These are phyloP conservation scores for Gloeostereum incarnatum DNA, from an alignment of 768 basidiomycete species.

Conservation along the genomic window DNA sequence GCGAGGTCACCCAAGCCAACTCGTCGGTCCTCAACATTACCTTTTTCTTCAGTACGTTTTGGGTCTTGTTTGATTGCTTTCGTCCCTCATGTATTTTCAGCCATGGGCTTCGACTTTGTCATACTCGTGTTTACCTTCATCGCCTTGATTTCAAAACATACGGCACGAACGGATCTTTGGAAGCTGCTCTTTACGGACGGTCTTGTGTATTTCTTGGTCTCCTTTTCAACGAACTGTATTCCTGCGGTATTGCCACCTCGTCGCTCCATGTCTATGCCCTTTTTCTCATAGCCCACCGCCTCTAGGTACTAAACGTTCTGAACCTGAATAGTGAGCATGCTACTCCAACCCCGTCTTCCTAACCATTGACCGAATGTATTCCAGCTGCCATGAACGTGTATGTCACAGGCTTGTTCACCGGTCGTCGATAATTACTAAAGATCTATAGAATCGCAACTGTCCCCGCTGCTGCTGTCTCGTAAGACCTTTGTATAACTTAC, in stretches of 20 bases:
- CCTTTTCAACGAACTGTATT: conserved; percentile 56
- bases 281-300: neutral
- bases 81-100: conserved; percentile 20
- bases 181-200: conserved; percentile 67
- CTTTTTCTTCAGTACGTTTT: conserved; percentile 59
- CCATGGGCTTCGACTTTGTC: conserved; percentile 61
- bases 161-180: conserved; percentile 53
- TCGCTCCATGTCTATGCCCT: conserved; percentile 2
- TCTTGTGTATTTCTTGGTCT: conserved; percentile 57
- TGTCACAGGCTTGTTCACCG: conserved; percentile 15
- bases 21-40: conserved; percentile 51
- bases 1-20: conserved; percentile 43
- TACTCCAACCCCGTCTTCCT: neutral
- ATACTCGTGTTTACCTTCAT: conserved; percentile 48
- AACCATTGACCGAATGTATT: conserved; percentile 4
- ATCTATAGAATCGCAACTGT: conserved; percentile 23
- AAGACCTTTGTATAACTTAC: conserved; percentile 8
- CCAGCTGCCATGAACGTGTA: conserved; percentile 56
- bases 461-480: conserved; percentile 63
- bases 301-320: conserved; percentile 45
- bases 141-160: conserved; percentile 41
- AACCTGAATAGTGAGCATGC: conserved; percentile 46
- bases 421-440: conserved; percentile 1
- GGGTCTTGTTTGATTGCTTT: neutral
- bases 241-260: conserved; percentile 66